A percentile compares a stretch with the other conserved stretches of the same genome.
These are phyloP conservation scores for Sordaria brevicollis DNA, from an alignment of 495 filamentous ascomycete genomes.

Conservation along the genomic window DNA sequence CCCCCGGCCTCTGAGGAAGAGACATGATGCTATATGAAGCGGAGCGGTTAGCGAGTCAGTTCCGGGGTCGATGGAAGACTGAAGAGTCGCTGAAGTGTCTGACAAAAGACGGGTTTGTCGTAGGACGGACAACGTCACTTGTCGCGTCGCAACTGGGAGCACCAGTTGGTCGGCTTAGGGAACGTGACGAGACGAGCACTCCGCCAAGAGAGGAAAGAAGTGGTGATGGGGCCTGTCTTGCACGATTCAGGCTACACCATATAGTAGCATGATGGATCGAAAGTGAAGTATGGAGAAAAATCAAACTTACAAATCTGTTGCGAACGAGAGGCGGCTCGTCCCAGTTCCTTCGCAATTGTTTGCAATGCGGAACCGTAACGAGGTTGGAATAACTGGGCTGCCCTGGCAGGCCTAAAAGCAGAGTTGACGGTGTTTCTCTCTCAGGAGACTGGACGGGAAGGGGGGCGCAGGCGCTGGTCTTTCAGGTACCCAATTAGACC, in stretches of 20 bases:
- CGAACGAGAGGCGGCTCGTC: conserved; percentile 6
- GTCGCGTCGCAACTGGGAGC: not conserved
- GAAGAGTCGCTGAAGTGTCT: not conserved
- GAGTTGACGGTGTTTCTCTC: conserved; percentile 4
- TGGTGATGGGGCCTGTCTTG: not conserved
- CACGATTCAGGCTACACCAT: not conserved
- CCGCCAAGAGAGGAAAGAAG: not conserved
- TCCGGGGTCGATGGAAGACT: not conserved
- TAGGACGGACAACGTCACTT: not conserved
- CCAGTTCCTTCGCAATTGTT: conserved; percentile 6
- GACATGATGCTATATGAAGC: conserved; percentile 42
- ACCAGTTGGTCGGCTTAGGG: not conserved
- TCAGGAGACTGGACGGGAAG: conserved; percentile 12
- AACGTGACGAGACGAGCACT: not conserved
- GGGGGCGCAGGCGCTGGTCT: conserved; percentile 2
- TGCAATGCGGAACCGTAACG: not conserved
- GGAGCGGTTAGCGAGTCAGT: conserved; percentile 11
- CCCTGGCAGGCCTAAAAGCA: conserved; percentile 5
- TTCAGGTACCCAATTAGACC: not conserved
- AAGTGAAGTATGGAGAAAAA: not conserved
- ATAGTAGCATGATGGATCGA: not conserved
- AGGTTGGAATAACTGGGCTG: conserved; percentile 10
- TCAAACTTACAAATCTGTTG: conserved; percentile 19
- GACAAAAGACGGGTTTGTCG: not conserved
- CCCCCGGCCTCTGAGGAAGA: conserved; percentile 54